phyloP scores from a whole-genome alignment of 495 filamentous ascomycete species.

The Talaromyces wortmannii region DNA sequence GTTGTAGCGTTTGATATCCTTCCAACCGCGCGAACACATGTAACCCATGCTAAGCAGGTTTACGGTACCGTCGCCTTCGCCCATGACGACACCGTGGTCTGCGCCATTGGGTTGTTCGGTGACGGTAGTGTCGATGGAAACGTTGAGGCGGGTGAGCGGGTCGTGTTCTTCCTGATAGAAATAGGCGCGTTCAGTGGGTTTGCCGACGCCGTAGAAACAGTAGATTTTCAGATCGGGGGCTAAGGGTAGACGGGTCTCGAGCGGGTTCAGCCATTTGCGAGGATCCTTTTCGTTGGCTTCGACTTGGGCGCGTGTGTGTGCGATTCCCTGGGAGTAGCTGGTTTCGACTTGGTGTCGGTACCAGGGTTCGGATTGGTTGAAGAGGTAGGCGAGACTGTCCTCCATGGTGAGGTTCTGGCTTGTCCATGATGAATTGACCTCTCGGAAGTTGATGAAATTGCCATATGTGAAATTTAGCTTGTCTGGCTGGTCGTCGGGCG shows the following conservation, averaged over 20 bases:
- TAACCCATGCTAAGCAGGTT: conserved; percentile 83
- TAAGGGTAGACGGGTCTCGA: conserved; percentile 81
- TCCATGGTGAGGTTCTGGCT: conserved; percentile 70
- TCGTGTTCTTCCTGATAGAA: conserved; percentile 75
- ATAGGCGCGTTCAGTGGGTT: conserved; percentile 85
- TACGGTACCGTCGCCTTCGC: conserved; percentile 94
- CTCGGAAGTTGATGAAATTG: conserved; percentile 79
- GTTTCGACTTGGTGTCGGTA: conserved; percentile 62
- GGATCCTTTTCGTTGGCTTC: conserved; percentile 78
- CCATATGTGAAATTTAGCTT: conserved; percentile 64
- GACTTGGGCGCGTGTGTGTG: conserved; percentile 72
- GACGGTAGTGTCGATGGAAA: conserved; percentile 85
- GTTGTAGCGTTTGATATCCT: conserved; percentile 77
- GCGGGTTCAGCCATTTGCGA: conserved; percentile 88
- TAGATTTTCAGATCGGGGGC: conserved; percentile 93
- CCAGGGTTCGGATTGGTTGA: conserved; percentile 76
- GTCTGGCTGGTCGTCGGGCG: conserved; percentile 76
- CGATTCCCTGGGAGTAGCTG: conserved; percentile 85
- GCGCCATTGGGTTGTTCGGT: conserved; percentile 52
- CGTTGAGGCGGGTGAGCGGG: conserved; percentile 60
- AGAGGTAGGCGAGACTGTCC: conserved; percentile 69
- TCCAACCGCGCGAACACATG: conserved; percentile 94
- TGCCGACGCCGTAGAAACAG: conserved; percentile 94
- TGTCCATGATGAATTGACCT: conserved; percentile 55
- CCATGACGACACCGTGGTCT: conserved; percentile 86